Conservation (phyloP, 441 rosid species). For the Aquilaria agallochum region DNA sequence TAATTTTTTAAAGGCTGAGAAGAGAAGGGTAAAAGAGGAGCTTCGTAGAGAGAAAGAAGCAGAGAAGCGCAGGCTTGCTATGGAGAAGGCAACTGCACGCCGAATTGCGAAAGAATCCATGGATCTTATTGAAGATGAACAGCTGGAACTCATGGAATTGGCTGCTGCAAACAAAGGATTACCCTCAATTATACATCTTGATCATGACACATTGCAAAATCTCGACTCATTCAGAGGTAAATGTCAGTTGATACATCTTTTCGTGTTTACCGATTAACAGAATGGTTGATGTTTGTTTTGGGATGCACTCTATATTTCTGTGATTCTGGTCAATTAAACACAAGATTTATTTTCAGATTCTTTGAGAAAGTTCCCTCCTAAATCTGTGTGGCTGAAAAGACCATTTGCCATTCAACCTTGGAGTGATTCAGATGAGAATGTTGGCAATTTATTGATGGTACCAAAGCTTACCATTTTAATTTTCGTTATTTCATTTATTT, state of each 20-base stretch:
- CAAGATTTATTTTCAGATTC: slow-evolving; percentile 43
- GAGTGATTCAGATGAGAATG: slow-evolving; percentile 73
- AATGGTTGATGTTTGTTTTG: not conserved
- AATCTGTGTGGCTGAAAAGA: slow-evolving; percentile 58
- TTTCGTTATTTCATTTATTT: slow-evolving; percentile 7
- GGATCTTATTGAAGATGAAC: slow-evolving; percentile 99
- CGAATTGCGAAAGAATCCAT: slow-evolving; percentile 96
- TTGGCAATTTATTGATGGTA: slow-evolving; percentile 98
- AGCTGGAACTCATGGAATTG: slow-evolving; percentile 97
- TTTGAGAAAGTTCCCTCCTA: slow-evolving; percentile 72
- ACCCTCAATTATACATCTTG: slow-evolving; percentile 71
- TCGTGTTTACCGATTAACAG: not conserved
- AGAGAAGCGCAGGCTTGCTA: slow-evolving; percentile 79
- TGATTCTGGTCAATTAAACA: slow-evolving; percentile 10
- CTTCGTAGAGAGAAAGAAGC: slow-evolving; percentile 81
- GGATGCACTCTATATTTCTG: slow-evolving; percentile 1
- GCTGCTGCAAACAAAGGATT: slow-evolving; percentile 88
- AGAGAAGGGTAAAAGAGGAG: slow-evolving; percentile 84
- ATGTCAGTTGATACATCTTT: slow-evolving; percentile 6
- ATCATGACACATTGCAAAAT: slow-evolving; percentile 79
- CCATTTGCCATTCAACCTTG: slow-evolving; percentile 90
- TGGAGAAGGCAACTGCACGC: slow-evolving; percentile 97
- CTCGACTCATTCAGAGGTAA: slow-evolving; percentile 87
- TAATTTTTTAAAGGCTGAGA: slow-evolving; percentile 65
- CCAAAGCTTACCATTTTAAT: not conserved